Base-by-base conservation (phyloP, 495 filamentous ascomycete genomes). In the Schizothecium vesticola region DNA sequence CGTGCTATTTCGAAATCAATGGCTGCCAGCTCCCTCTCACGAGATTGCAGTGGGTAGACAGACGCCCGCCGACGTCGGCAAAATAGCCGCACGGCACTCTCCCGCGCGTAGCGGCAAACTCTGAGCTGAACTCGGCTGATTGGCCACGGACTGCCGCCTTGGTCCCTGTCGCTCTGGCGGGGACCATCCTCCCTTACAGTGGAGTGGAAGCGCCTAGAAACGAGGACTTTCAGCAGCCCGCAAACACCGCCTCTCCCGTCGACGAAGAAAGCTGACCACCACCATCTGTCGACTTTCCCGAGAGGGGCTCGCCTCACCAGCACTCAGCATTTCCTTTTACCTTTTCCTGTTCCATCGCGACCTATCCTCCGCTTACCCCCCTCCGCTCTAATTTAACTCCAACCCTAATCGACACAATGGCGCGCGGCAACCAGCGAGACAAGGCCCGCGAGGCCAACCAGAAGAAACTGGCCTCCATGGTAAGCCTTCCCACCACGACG, bases 341-440 rank as follows among this genome's bases (percentile, higher is more conserved):
- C 33, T 43, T 33, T 33, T 43, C 36, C 16, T 19, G 36, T n/a
- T n/a, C 19, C 43, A n/a, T n/a, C 16, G 19, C 43, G 43, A 51
- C 43, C 16, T 51, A n/a, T 51, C 43, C 16, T 43, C 16, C 26
- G 2, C 26, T 6, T 6, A 6, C 26, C 55, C 10, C n/a, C 51
- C 23, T 11, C 43, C 51, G 24, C 26, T 29, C 24, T 63, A 24
- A 61, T 26, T 22, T 24, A 59, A 67, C 64, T n/a, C 31, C 26
- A 60, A 64, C 43, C 16, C 19, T 51, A 51, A 8, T n/a, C 43
- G 13, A 63, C 68, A 86, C 77, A n/a, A 97, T 97, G 93, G 88
- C 93, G 67, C 91, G 93, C 77, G 93, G 93, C 71, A 97, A 97
- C 76, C 93, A 97, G 84, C 88, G 93, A 75, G 93, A 97, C 65